These are phyloP conservation scores for Colletotrichum sublineola DNA, from an alignment of 2,329 filamentous ascomycete species.

Conservation along the genomic window DNA sequence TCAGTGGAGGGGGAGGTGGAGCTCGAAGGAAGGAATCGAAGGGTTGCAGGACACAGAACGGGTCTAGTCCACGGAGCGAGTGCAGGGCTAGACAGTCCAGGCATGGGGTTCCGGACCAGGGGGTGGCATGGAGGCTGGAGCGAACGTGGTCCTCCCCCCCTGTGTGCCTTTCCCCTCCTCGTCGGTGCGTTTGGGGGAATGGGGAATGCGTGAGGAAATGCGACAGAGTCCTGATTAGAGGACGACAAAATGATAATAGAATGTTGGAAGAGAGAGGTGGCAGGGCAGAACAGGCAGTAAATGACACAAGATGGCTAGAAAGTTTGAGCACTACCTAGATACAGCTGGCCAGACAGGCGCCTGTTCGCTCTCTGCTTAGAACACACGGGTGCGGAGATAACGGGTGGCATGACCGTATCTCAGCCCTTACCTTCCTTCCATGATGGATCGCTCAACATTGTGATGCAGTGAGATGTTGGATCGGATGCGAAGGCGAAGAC, in stretches of 20 bases:
- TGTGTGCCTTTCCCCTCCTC: not conserved
- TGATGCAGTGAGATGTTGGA: slow-evolving; percentile 1
- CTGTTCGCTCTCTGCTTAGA: not conserved
- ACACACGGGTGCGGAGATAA: slow-evolving; percentile 8
- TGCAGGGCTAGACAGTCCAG: slow-evolving; percentile 40
- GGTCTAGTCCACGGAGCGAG: slow-evolving; percentile 37
- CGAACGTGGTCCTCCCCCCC: not conserved
- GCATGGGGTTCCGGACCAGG: slow-evolving; percentile 39
- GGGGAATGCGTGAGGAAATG: not conserved
- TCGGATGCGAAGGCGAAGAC: slow-evolving; percentile 10
- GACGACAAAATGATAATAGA: not conserved
- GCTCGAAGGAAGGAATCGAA: slow-evolving; percentile 41
- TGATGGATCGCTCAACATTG: not conserved
- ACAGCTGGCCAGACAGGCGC: not conserved
- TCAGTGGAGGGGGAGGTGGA: slow-evolving; percentile 38
- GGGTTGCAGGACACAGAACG: slow-evolving; percentile 42
- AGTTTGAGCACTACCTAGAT: not conserved
- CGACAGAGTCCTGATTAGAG: not conserved
- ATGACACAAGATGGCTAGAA: not conserved
- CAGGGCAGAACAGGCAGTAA: not conserved
- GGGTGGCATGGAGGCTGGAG: slow-evolving; percentile 28
- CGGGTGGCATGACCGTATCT: not conserved
- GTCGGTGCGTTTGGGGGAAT: not conserved
- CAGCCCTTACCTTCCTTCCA: slow-evolving; percentile 5
- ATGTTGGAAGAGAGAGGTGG: not conserved